These are phyloP conservation scores for Agarophyton chilense DNA, from an alignment of 23 red algal genomes.

Conservation along the genomic window DNA sequence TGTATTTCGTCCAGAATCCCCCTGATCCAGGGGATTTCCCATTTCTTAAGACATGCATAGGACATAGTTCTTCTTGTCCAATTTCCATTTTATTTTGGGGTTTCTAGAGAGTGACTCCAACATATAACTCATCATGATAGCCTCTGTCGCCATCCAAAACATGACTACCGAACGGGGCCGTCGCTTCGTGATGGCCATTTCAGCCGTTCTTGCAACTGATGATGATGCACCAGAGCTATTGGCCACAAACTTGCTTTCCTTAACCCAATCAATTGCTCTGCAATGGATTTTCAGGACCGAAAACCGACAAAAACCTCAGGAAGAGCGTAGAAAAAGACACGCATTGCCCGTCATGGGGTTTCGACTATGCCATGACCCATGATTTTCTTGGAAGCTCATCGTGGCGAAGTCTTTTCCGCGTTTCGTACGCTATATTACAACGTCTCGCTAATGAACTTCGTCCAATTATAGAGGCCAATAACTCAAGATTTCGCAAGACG, in stretches of 20 bases:
- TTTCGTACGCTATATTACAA: not conserved
- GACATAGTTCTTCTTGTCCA: not conserved
- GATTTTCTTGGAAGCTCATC: not conserved
- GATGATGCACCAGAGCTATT: not conserved
- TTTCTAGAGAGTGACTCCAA: not conserved
- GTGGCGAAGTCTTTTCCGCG: not conserved
- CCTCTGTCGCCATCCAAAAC: not conserved
- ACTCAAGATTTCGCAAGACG: not conserved
- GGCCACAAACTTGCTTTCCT: not conserved
- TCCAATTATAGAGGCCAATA: not conserved
- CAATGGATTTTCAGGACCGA: too few species aligned
- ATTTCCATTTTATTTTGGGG: not conserved
- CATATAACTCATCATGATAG: not conserved
- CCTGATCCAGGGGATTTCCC: conserved; percentile 8
- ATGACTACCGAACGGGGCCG: not conserved
- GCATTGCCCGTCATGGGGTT: not conserved
- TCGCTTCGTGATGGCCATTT: not conserved
- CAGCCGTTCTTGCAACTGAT: not conserved
- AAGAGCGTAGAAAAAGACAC: not conserved
- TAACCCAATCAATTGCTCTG: not conserved
- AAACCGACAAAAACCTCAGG: not conserved
- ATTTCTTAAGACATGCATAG: conserved; percentile 2
- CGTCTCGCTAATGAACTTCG: not conserved
- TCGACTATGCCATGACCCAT: not conserved
- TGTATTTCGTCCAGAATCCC: not conserved